phyloP scores from a whole-genome alignment of 1,284 basidiomycete species.

The Pterula multifida region DNA sequence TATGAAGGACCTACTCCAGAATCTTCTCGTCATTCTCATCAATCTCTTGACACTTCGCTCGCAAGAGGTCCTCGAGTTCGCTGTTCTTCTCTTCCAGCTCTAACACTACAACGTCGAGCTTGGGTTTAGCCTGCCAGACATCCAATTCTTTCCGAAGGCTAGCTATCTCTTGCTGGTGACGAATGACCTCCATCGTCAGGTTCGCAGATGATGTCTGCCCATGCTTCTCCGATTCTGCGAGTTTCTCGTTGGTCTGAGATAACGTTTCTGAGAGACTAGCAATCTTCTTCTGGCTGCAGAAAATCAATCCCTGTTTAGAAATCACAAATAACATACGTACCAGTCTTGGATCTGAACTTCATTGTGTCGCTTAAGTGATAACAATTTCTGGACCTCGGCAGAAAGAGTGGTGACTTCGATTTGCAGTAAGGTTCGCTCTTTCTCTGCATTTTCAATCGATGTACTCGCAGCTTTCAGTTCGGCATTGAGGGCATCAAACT shows the following conservation, averaged over 20 bases:
- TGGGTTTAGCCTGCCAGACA: slow-evolving; percentile 36
- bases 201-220: slow-evolving; percentile 43
- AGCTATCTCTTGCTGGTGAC: slow-evolving; percentile 49
- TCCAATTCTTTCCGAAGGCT: slow-evolving; percentile 45
- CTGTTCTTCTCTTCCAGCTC: slow-evolving; percentile 57
- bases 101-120: slow-evolving; percentile 38
- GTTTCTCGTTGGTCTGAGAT: slow-evolving; percentile 28
- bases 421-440: slow-evolving; percentile 23
- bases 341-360: slow-evolving; percentile 51
- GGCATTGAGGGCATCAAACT: slow-evolving; percentile 10
- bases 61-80: slow-evolving; percentile 62
- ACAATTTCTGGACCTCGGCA: slow-evolving; percentile 49
- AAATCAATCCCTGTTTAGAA: neutral
- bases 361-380: slow-evolving; percentile 44
- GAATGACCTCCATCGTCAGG: slow-evolving; percentile 45
- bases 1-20: slow-evolving; percentile 48
- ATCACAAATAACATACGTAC: slow-evolving; percentile 22
- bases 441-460: slow-evolving; percentile 13
- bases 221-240: slow-evolving; percentile 41
- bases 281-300: slow-evolving; percentile 34
- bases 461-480: slow-evolving; percentile 6
- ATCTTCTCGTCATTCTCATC: slow-evolving; percentile 72
- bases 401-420: slow-evolving; percentile 42
- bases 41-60: slow-evolving; percentile 61
- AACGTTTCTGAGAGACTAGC: slow-evolving; percentile 32